Conservation (phyloP, 2,329 filamentous ascomycete genomes). For the Fusarium ambrosium region DNA sequence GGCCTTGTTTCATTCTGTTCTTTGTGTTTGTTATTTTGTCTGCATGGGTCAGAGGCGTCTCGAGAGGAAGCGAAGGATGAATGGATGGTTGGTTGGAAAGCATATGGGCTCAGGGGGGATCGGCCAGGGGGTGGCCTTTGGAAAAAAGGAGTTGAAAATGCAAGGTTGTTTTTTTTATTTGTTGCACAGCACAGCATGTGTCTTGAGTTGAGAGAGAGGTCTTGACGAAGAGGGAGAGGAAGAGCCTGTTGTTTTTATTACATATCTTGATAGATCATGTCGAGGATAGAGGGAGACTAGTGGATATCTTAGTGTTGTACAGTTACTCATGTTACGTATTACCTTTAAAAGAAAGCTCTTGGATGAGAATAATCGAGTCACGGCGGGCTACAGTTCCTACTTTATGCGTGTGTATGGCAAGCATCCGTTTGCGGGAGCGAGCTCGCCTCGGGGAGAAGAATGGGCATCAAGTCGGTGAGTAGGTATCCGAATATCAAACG, state of each 20-base stretch:
- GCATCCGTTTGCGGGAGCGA: not conserved
- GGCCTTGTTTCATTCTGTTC: slow-evolving; percentile 22
- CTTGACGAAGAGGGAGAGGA: not conserved
- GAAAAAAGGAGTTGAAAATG: slow-evolving; percentile 35
- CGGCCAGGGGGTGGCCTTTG: slow-evolving; percentile 29
- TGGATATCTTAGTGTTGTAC: slow-evolving; percentile 35
- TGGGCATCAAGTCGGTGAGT: slow-evolving; percentile 13
- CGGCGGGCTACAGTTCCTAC: slow-evolving; percentile 15
- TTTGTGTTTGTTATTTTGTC: slow-evolving; percentile 21
- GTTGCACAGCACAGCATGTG: slow-evolving; percentile 28
- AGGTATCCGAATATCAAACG: slow-evolving; percentile 15
- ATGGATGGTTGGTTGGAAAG: slow-evolving; percentile 9
- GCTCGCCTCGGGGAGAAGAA: slow-evolving; percentile 9
- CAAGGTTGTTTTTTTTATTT: slow-evolving; percentile 17
- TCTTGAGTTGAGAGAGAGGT: slow-evolving; percentile 2
- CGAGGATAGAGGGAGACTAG: slow-evolving; percentile 33
- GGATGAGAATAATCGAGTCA: slow-evolving; percentile 13
- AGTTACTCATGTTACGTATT: slow-evolving; percentile 33
- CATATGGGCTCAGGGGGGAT: slow-evolving; percentile 19
- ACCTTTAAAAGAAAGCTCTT: slow-evolving; percentile 17
- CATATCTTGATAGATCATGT: slow-evolving; percentile 30
- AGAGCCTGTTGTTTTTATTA: slow-evolving; percentile 16
- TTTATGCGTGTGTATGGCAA: slow-evolving; percentile 17
- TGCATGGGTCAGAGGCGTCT: slow-evolving; percentile 40
- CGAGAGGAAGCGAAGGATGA: slow-evolving; percentile 20